Evolutionary conservation across 164 flowering plant genomes (phyloP).

Genomic region (Akebia trifoliata): DNA sequence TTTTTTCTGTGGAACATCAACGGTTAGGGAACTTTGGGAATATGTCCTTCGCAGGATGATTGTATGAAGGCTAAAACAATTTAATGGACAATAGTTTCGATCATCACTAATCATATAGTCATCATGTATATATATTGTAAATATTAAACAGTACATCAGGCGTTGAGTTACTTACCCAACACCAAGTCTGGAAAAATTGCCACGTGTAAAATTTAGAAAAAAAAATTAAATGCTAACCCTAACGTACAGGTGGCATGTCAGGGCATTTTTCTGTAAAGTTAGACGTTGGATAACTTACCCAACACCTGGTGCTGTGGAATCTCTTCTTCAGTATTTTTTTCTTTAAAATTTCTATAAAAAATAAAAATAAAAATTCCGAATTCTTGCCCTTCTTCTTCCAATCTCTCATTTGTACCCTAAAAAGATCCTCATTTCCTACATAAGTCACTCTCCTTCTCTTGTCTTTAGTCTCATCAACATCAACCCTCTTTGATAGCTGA

Average conservation of each 20-base stretch:
- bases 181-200: too few relatives aligned
- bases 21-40: background rate
- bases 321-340: background rate
- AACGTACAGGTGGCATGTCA: too few relatives aligned
- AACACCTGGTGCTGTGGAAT: too few relatives aligned
- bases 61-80: background rate
- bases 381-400: slow-evolving; percentile 5
- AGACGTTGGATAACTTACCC: background rate
- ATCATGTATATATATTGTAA: too few relatives aligned
- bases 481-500: too few relatives aligned
- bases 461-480: background rate
- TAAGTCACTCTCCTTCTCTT: slow-evolving; percentile 6
- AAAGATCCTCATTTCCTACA: slow-evolving; percentile 2
- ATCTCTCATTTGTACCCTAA: slow-evolving; percentile 11
- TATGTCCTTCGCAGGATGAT: background rate
- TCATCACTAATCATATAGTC: slow-evolving; percentile 5
- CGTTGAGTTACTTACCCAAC: background rate
- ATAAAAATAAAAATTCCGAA: background rate
- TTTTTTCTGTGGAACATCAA: background rate
- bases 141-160: too few relatives aligned
- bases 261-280: too few relatives aligned
- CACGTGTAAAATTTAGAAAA: too few relatives aligned
- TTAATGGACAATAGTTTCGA: too few relatives aligned
- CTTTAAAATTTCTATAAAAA: background rate
- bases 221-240: too few relatives aligned